Evolutionary conservation across 768 basidiomycete species (phyloP).

Genomic region (Mycena chlorophos): DNA sequence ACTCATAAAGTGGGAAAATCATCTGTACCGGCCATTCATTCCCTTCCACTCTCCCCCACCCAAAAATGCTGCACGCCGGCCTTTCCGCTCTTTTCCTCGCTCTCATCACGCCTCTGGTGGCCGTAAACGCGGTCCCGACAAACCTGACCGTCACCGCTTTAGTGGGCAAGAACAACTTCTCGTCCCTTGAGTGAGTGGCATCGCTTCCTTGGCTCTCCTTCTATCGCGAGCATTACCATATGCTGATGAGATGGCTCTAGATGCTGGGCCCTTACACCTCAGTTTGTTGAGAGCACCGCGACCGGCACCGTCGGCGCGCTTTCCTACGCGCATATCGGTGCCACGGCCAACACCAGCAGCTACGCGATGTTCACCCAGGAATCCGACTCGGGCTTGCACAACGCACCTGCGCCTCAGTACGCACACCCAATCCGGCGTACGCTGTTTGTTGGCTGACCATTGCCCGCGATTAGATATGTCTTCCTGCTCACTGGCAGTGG

Average conservation of each 20-base stretch:
- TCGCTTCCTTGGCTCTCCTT: background rate
- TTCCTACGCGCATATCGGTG: constrained; percentile 5
- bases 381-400: constrained; percentile 12
- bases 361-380: constrained; percentile 13
- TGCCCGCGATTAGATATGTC: constrained; percentile 7
- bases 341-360: constrained; percentile 5
- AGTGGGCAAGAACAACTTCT: constrained; percentile 9
- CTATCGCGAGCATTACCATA: no score
- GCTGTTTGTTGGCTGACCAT: background rate
- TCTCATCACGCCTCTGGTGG: background rate
- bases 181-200: constrained; percentile 9
- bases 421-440: background rate
- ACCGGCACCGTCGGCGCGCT: constrained; percentile 17
- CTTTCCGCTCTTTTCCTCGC: constrained; percentile 1
- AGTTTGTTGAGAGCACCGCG: constrained; percentile 12
- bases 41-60: background rate
- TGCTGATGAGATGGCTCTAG: background rate
- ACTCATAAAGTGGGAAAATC: no score
- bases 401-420: constrained; percentile 15
- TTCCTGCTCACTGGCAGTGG: constrained; percentile 10
- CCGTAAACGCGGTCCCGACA: background rate
- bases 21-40: background rate
- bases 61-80: background rate
- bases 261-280: constrained; percentile 17
- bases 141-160: constrained; percentile 14